These are phyloP conservation scores for Rhynchospora tenuis DNA, from an alignment of 176 grass and related monocot genomes.

Conservation along the genomic window DNA sequence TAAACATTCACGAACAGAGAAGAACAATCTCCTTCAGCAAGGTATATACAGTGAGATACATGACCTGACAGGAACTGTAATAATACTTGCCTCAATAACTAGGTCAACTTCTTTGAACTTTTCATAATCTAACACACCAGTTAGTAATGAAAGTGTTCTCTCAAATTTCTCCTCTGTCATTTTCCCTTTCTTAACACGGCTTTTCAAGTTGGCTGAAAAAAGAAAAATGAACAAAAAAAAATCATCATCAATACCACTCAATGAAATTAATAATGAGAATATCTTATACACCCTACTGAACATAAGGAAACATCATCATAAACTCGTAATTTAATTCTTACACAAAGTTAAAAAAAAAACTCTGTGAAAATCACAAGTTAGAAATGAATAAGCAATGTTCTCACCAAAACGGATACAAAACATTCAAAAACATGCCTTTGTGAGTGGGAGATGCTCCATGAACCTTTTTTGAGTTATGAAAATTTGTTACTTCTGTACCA, in stretches of 20 bases:
- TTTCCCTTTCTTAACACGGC: slow-evolving; percentile 76
- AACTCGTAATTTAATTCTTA: neutral
- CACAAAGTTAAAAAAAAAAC: neutral
- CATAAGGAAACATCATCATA: neutral
- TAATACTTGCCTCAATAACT: slow-evolving; percentile 69
- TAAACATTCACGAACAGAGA: neutral
- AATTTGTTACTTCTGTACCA: neutral
- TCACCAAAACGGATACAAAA: too few relatives aligned
- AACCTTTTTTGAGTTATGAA: neutral
- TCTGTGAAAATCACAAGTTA: neutral
- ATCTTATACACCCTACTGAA: neutral
- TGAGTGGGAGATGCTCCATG: neutral
- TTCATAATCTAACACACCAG: slow-evolving; percentile 73
- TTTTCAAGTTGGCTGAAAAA: slow-evolving; percentile 67
- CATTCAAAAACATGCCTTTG: neutral
- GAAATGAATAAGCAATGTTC: neutral
- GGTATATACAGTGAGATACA: neutral
- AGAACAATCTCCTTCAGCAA: neutral
- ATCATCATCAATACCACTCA: neutral
- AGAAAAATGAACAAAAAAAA: slow-evolving; percentile 21
- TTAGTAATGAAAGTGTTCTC: slow-evolving; percentile 65
- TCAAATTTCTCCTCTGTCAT: slow-evolving; percentile 73
- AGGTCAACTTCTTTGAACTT: slow-evolving; percentile 72
- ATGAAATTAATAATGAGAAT: neutral
- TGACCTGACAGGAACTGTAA: neutral